phyloP scores from a whole-genome alignment of 129 eudicot species.

The Tanacetum coccineum region DNA sequence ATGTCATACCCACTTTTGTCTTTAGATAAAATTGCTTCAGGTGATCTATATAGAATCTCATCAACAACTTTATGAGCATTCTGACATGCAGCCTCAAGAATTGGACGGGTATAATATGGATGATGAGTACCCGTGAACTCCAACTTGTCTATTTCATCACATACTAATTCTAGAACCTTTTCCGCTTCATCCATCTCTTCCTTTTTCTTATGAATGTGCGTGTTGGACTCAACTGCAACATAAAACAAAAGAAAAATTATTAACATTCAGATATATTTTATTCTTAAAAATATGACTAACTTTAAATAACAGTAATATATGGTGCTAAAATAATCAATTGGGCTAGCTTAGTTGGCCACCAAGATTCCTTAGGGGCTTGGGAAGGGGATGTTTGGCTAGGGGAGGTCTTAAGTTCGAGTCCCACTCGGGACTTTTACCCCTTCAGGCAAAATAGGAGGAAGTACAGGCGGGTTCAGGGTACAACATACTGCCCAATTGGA shows the following conservation, averaged over 20 bases:
- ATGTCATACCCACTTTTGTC: slow-evolving; percentile 16
- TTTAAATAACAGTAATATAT: too few relatives aligned
- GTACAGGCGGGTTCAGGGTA: too few relatives aligned
- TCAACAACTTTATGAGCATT: slow-evolving; percentile 20
- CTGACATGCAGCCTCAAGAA: slow-evolving; percentile 28
- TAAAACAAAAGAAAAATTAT: neutral
- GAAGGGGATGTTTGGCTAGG: too few relatives aligned
- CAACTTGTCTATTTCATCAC: slow-evolving; percentile 5
- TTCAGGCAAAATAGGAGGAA: too few relatives aligned
- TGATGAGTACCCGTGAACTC: neutral
- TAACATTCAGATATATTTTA: too few relatives aligned
- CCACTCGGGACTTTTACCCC: too few relatives aligned
- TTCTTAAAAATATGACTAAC: too few relatives aligned
- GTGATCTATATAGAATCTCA: slow-evolving; percentile 8
- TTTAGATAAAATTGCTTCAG: neutral
- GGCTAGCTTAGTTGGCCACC: too few relatives aligned
- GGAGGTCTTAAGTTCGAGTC: too few relatives aligned
- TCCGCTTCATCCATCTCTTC: neutral
- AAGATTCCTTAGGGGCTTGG: too few relatives aligned
- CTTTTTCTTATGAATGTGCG: neutral
- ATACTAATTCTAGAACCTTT: slow-evolving; percentile 6
- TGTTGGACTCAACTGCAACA: neutral
- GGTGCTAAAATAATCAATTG: too few relatives aligned
- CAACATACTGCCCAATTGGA: too few relatives aligned
- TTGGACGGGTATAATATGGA: neutral